Conservation (phyloP, 805 yeast genomes). For the Teunomyces lycoperdinae region DNA sequence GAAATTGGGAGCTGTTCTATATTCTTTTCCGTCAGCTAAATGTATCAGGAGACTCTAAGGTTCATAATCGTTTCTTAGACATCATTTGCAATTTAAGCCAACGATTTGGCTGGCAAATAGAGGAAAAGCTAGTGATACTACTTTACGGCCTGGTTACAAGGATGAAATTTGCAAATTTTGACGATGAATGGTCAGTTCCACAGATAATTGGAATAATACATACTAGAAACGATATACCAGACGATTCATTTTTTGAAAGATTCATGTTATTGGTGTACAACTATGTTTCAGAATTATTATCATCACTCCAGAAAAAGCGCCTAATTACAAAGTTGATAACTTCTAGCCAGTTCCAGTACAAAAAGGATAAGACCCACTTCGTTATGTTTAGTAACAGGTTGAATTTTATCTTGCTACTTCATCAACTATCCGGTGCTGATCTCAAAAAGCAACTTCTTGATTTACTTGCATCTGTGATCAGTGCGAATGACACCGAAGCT, state of each 20-base stretch:
- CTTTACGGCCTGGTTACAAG: conserved; percentile 29
- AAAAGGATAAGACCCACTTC: conserved; percentile 22
- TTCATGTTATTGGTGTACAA: conserved; percentile 35
- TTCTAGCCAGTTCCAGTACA: conserved; percentile 35
- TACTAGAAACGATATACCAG: conserved; percentile 27
- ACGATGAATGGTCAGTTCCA: conserved; percentile 29
- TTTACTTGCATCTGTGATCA: conserved; percentile 21
- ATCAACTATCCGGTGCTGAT: conserved; percentile 33
- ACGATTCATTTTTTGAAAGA: conserved; percentile 29
- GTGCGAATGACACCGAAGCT: conserved; percentile 6
- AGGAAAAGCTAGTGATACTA: conserved; percentile 30
- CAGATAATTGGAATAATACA: conserved; percentile 19
- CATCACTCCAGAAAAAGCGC: conserved; percentile 22
- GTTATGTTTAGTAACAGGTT: conserved; percentile 36
- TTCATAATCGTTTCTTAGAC: conserved; percentile 27
- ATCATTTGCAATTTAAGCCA: conserved; percentile 23
- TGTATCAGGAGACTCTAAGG: conserved; percentile 12
- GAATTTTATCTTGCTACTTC: conserved; percentile 33
- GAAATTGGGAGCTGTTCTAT: conserved; percentile 26
- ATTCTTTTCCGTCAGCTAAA: conserved; percentile 16
- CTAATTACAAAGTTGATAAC: conserved; percentile 35
- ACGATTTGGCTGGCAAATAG: conserved; percentile 28
- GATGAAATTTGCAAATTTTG: conserved; percentile 35
- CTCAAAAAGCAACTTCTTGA: conserved; percentile 26
- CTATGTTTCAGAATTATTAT: conserved; percentile 24